Base-by-base conservation (phyloP, 2,329 filamentous ascomycete genomes). In the Tympanopsis confertula region DNA sequence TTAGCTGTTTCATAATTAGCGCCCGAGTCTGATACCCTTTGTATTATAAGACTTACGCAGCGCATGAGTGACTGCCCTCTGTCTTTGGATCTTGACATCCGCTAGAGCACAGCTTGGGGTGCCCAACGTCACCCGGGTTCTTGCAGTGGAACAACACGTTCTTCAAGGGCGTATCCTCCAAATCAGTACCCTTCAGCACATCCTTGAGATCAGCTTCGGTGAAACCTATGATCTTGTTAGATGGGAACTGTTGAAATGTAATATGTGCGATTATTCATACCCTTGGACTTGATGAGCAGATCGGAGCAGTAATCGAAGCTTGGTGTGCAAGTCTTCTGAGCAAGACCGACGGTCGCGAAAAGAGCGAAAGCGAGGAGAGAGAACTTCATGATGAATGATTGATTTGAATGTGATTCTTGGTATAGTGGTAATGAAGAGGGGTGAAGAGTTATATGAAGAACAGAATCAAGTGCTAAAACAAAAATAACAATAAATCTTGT, bases 281-380 rank as follows among this genome's bases (percentile, higher is more conserved):
- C 54, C 35, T 56, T 54, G 2, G 44, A 45, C 13, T 48, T 44
- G 15, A 54, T 46, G 19, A 56, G 40, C 10, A 45, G 42, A 19
- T 47, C 45, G 1, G 54, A 49, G 41, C 54, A 56, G 40, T 56
- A 56, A 36, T 56, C 54, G 37, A 56, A 56, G 40, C 54, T 56
- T 5, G 54, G 54, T 1, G 52, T 55, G 36, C 54, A 56, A 14
- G 50, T 46, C 38, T 55, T 55, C 5, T 46, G 10, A n/a, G 10
- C 24, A 10, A 28, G 24, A n/a, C 10, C 24, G 10, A n/a, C 24
- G 24, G 24, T n/a, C 24, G 24, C 24, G n/a, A n/a, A n/a, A 10
- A 28, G 24, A 10, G 24, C 24, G 24, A 28, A n/a, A n/a, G n/a
- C 10, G 24, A 28, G 24, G 24, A 28, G 24, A n/a, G 24, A 10